Base-by-base conservation (phyloP, 1,139 yeast genomes). In the Meyerozyma sp. region DNA sequence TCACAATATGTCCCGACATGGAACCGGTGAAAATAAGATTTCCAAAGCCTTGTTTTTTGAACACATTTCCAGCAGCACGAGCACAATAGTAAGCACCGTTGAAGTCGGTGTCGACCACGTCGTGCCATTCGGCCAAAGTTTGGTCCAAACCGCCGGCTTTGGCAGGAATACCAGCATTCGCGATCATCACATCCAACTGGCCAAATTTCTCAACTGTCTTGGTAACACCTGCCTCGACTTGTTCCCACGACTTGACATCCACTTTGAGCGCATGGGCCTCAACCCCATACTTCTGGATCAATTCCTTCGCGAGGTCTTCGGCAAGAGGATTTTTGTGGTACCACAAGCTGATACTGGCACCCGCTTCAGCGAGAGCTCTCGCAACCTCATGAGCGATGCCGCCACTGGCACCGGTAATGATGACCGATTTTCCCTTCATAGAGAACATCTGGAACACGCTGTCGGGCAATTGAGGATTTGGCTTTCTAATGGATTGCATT, bases 281-380 rank as follows among this genome's bases (percentile, higher is more conserved):
- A 46, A 53, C 45, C 5, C 37, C 37, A 5, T 36, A 70, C 41
- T 68, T 71, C 48, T 70, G 71, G 16, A 89, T 91, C 57, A 78
- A 72, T 26, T 72, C 62, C 44, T 79, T 82, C 8, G 86, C 75
- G 28, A 86, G 80, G 50, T 79, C 30, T 9, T n/a, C 4, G 5
- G 39, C 39, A 8, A 18, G 77, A 36, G 81, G 71, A 61, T 79
- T 14, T 6, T 16, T 7, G 20, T 38, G 40, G 36, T 42, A 42
- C 95, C 95, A 87, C 55, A 89, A 75, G 49, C 91, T 93, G 39
- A 89, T 84, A 52, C 86, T 89, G 9, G 95, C 96, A 43, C 96
- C 96, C 4, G 94, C 95, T 66, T 87, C 94, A 42, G 94, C 91
- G 57, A 72, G 87, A 0, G 91, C 94, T 58, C 82, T 85, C 38